These are phyloP conservation scores for Gossypium gossypioides DNA, from an alignment of 441 rosid species.

Conservation along the genomic window DNA sequence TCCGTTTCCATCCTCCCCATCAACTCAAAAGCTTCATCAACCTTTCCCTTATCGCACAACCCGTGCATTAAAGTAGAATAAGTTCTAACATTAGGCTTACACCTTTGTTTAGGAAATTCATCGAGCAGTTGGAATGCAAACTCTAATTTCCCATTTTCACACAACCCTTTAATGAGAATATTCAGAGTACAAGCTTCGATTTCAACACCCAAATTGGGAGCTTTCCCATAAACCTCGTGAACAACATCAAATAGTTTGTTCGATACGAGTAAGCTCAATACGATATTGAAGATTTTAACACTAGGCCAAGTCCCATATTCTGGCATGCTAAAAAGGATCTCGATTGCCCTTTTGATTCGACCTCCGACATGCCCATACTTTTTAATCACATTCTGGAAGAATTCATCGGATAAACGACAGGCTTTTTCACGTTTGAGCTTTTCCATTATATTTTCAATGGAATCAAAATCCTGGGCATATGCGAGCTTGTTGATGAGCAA, in stretches of 20 bases:
- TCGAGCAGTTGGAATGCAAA: slow-evolving; percentile 70
- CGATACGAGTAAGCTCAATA: slow-evolving; percentile 56
- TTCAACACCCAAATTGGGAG: slow-evolving; percentile 60
- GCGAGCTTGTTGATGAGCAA: slow-evolving; percentile 45
- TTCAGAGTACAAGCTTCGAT: slow-evolving; percentile 76
- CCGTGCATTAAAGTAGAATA: slow-evolving; percentile 62
- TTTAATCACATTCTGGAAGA: slow-evolving; percentile 61
- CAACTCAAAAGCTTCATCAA: slow-evolving; percentile 49
- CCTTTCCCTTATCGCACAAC: slow-evolving; percentile 46
- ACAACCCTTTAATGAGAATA: slow-evolving; percentile 62
- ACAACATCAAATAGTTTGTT: slow-evolving; percentile 50
- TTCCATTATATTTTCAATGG: slow-evolving; percentile 47
- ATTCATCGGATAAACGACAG: slow-evolving; percentile 55
- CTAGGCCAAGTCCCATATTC: slow-evolving; percentile 57
- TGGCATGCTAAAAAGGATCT: slow-evolving; percentile 53
- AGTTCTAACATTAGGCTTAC: slow-evolving; percentile 60
- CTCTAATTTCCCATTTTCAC: slow-evolving; percentile 55
- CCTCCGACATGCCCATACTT: slow-evolving; percentile 60
- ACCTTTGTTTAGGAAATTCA: slow-evolving; percentile 74
- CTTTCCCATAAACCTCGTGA: slow-evolving; percentile 46
- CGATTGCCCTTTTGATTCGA: slow-evolving; percentile 50
- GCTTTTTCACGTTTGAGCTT: slow-evolving; percentile 29
- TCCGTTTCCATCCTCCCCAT: slow-evolving; percentile 61
- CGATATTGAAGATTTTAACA: slow-evolving; percentile 57
- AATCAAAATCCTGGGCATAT: slow-evolving; percentile 53